Base-by-base conservation (phyloP, 148 eudicot genomes). In the Fagopyrum esculentum region DNA sequence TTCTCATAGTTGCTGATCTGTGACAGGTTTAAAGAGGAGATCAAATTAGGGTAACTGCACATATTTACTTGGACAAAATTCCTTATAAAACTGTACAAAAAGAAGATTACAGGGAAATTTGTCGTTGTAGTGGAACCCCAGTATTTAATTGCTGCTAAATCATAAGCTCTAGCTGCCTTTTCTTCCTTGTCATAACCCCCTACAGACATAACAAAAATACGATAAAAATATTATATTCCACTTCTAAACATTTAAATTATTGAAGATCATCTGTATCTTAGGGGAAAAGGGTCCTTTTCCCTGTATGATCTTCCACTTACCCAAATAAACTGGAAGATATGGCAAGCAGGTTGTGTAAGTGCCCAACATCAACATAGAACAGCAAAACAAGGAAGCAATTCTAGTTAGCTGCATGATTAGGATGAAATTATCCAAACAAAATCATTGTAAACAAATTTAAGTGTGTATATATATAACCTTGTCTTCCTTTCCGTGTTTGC, bases 161-260 rank as follows among this genome's bases (percentile, higher is more conserved):
- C 98, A 83, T 95, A 95, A 68, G 98, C 83, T 79, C 97, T 82
- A 44, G 97, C 98, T 60, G 98, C 98, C 73, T 95, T 94, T 47
- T 95, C 98, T 87, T 95, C 98, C 82, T 90, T 95, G 80, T 95
- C 98, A 85, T 95, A 95, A 68, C 98, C 98, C 78, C 98, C 97
- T 92, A 78, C 69, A 78, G 29, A 68, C 29, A 63, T n/a, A 77
- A 68, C 2, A 68, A 51, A 12, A 30, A 63, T 63, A 26, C 12
- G 11, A 7, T 1, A 4, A 64, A 35, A 66, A 15, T 12, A 66
- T 66, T 66, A 66, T 66, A 61, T 10, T 61, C 68, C 35, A 26
- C 68, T 61, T 9, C 68, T 61, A 57, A 61, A 15, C 30, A 43
- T 61, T 61, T 61, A 61, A 29, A 61, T 16, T 69, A 46, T 17